A percentile compares a stretch with the other conserved stretches of the same genome.
These are phyloP conservation scores for Ceratocystis papillata DNA, from an alignment of 2,329 filamentous ascomycete genomes.

Conservation along the genomic window DNA sequence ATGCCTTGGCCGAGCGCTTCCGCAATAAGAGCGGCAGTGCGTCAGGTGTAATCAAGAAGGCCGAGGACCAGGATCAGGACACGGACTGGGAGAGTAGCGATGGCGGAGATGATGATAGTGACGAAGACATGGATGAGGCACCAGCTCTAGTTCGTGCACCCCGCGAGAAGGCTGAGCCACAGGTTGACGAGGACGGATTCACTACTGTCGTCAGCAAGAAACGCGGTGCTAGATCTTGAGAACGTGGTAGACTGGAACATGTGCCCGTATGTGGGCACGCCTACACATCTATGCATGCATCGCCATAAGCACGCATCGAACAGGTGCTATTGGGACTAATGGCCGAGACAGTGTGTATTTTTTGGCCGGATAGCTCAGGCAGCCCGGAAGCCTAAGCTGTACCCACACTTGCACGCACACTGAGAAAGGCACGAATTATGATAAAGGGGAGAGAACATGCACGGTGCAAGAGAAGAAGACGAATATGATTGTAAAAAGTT, in stretches of 20 bases:
- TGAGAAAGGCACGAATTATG: not conserved
- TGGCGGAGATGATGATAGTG: constrained; percentile 44
- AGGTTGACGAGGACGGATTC: constrained; percentile 74
- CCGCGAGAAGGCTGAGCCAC: constrained; percentile 55
- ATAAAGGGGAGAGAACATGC: not conserved
- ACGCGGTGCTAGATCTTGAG: constrained; percentile 26
- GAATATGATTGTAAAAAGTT: not conserved
- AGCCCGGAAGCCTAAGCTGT: no score
- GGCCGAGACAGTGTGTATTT: no score
- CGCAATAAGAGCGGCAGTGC: constrained; percentile 48
- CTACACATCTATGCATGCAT: not conserved
- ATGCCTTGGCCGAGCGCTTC: constrained; percentile 53
- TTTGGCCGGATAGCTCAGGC: no score
- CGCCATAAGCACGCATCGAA: not conserved
- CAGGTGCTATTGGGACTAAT: not conserved
- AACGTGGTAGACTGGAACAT: not conserved
- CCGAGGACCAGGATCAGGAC: constrained; percentile 41
- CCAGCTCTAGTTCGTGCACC: constrained; percentile 46
- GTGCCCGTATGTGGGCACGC: not conserved
- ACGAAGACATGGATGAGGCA: constrained; percentile 57
- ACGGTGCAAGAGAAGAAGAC: not conserved
- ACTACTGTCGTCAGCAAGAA: constrained; percentile 63
- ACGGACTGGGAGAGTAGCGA: constrained; percentile 54
- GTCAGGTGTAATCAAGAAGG: constrained; percentile 38
- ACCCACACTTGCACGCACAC: not conserved